Base-by-base conservation (phyloP, 352 stramenopile species). In the Globisporangium emineosum region DNA sequence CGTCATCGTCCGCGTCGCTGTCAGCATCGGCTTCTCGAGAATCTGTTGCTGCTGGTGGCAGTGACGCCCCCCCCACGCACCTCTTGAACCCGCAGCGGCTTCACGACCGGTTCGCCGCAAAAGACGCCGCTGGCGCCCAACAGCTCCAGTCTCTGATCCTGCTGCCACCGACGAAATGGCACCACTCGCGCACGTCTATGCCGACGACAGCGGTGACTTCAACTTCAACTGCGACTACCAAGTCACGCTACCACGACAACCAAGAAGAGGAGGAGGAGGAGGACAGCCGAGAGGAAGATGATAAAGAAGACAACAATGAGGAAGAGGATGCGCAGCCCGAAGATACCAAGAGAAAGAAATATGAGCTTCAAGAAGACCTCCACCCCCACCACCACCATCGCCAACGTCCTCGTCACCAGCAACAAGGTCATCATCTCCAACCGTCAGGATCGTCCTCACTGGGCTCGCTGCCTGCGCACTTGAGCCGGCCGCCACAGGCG, bases 181-280 rank as follows among this genome's bases (percentile, higher is more conserved):
- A 61, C 55, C 35, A 23, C 32, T 6, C 33, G 15, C 17, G 32
- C 27, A 23, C 49, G 7, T 47, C 35, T 33, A 23, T 21, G 43
- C 17, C 27, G 12, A 63, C 57, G 17, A 29, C 57, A 7, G 21
- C 2, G n/a, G 21, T n/a, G n/a, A n/a, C 45, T 30, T 52, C 23
- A 45, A 45, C 49, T 35, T 55, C 49, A 30, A n/a, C 49, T 29
- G 49, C 49, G 15, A n/a, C 29, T 17, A 33, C 19, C 25, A 56
- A 54, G 65, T 61, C 4, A 47, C 60, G 7, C 59, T 13, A 57
- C 59, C 10, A 57, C 50, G 27, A 56, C 17, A 21, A 56, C 19
- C 25, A 33, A 40, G 50, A 56, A 3, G 23, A 54, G 21, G 49
- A 54, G 12, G 49, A 54, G 0, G 40, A 21, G 8, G 49, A 54